Evolutionary conservation across 2,329 filamentous ascomycete genomes (phyloP).

Genomic region (Aureobasidium musti): DNA sequence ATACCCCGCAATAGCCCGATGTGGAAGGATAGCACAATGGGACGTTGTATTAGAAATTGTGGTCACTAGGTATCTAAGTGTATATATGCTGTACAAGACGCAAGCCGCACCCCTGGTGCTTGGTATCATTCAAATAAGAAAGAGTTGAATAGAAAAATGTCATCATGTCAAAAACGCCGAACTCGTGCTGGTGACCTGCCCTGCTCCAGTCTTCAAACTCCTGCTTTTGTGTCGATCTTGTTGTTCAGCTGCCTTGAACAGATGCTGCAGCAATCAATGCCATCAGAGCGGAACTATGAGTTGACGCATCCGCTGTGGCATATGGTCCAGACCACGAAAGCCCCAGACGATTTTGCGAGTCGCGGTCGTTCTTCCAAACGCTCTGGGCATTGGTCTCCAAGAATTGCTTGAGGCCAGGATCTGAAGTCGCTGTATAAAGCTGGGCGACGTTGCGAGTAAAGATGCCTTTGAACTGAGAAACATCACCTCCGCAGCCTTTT

Average conservation of each 20-base stretch:
- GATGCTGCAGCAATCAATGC: slow-evolving; percentile 61
- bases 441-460: slow-evolving; percentile 66
- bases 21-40: slow-evolving; percentile 1
- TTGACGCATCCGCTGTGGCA: slow-evolving; percentile 54
- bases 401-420: slow-evolving; percentile 54
- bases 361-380: slow-evolving; percentile 64
- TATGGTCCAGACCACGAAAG: slow-evolving; percentile 65
- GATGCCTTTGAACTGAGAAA: slow-evolving; percentile 69
- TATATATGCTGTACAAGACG: not conserved
- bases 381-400: slow-evolving; percentile 63
- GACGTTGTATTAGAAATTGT: slow-evolving; percentile 15
- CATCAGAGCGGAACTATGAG: slow-evolving; percentile 67
- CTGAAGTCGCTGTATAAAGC: slow-evolving; percentile 55
- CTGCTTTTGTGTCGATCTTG: not conserved
- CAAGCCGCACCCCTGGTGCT: not conserved
- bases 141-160: not conserved
- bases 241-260: slow-evolving; percentile 5
- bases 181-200: not conserved
- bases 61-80: slow-evolving; percentile 8
- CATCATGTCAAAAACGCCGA: not conserved
- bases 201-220: not conserved
- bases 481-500: slow-evolving; percentile 40
- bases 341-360: slow-evolving; percentile 53
- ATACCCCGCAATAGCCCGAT: slow-evolving; percentile 6
- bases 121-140: slow-evolving; percentile 14